Conservation (phyloP, 1,284 basidiomycete genomes). For the Flammula alnicola region DNA sequence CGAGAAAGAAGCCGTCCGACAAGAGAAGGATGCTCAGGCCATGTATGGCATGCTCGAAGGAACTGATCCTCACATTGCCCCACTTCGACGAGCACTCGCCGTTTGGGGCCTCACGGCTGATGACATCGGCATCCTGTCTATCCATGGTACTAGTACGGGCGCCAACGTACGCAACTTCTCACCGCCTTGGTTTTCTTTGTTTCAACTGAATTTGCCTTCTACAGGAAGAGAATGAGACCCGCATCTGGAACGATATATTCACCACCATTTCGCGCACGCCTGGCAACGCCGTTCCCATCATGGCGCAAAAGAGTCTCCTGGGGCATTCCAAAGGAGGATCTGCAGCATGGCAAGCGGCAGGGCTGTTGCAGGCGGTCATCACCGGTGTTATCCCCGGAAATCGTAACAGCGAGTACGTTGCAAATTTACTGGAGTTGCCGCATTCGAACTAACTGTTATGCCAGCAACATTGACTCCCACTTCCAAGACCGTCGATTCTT, state of each 20-base stretch:
- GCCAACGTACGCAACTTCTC: constrained; percentile 72
- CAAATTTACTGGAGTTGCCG: background rate
- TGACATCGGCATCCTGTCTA: constrained; percentile 88
- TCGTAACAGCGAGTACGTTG: constrained; percentile 88
- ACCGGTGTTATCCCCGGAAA: constrained; percentile 96
- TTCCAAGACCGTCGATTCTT: constrained; percentile 91
- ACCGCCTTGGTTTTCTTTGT: background rate
- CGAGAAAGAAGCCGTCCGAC: constrained; percentile 86
- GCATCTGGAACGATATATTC: constrained; percentile 96
- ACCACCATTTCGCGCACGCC: constrained; percentile 85
- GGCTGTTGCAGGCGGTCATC: constrained; percentile 86
- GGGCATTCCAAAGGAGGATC: constrained; percentile 98
- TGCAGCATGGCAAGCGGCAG: constrained; percentile 97
- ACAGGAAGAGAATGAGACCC: constrained; percentile 95
- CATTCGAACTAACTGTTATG: constrained; percentile 24
- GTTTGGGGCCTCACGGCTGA: constrained; percentile 96
- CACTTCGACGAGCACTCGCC: constrained; percentile 92
- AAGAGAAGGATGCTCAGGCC: constrained; percentile 89
- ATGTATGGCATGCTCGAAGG: constrained; percentile 97
- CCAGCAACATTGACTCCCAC: constrained; percentile 89
- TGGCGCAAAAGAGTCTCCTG: constrained; percentile 96
- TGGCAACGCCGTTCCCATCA: constrained; percentile 95
- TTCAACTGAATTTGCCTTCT: constrained; percentile 1
- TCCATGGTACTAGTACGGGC: constrained; percentile 94
- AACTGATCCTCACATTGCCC: constrained; percentile 82